phyloP scores from a whole-genome alignment of 2,329 filamentous ascomycete genomes.

The Hypoxylon sp. region DNA sequence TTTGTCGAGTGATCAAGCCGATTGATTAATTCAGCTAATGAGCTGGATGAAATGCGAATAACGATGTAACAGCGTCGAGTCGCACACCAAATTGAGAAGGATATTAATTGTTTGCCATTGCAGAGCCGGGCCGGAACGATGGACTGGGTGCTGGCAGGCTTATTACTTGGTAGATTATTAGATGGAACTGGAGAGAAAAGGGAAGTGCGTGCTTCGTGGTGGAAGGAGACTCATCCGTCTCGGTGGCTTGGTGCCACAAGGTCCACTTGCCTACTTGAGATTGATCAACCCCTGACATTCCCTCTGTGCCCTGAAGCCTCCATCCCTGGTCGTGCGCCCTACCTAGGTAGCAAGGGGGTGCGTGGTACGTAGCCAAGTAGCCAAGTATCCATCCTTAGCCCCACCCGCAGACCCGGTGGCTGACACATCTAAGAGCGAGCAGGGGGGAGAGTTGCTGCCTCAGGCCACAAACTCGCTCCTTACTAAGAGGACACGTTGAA shows the following conservation, averaged over 20 bases:
- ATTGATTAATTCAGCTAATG: constrained; percentile 35
- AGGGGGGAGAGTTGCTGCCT: constrained; percentile 30
- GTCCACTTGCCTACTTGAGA: constrained; percentile 43
- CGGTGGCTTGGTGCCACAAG: constrained; percentile 43
- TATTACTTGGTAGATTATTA: constrained; percentile 8
- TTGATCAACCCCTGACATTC: constrained; percentile 41
- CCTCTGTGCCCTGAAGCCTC: constrained; percentile 24
- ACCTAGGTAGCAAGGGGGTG: constrained; percentile 7
- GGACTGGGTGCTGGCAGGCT: not conserved
- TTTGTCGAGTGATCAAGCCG: constrained; percentile 20
- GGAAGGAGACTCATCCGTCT: constrained; percentile 32
- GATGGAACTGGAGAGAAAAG: constrained; percentile 36
- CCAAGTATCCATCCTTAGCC: constrained; percentile 12
- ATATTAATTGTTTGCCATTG: constrained; percentile 17
- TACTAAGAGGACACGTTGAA: constrained; percentile 47
- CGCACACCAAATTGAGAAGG: constrained; percentile 8
- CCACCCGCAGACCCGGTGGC: constrained; percentile 26
- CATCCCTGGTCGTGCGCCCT: constrained; percentile 28
- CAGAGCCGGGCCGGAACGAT: constrained; percentile 29
- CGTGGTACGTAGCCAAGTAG: constrained; percentile 20
- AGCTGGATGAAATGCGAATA: constrained; percentile 8
- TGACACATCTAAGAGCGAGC: constrained; percentile 38
- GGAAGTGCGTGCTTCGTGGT: constrained; percentile 15
- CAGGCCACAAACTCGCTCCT: constrained; percentile 29
- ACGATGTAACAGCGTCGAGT: constrained; percentile 28